Percentiles rank a stretch among this genome's conserved stretches.
Evolutionary conservation across 2,329 filamentous ascomycete genomes (phyloP).

Genomic region (Chaetomiaceae sp.): DNA sequence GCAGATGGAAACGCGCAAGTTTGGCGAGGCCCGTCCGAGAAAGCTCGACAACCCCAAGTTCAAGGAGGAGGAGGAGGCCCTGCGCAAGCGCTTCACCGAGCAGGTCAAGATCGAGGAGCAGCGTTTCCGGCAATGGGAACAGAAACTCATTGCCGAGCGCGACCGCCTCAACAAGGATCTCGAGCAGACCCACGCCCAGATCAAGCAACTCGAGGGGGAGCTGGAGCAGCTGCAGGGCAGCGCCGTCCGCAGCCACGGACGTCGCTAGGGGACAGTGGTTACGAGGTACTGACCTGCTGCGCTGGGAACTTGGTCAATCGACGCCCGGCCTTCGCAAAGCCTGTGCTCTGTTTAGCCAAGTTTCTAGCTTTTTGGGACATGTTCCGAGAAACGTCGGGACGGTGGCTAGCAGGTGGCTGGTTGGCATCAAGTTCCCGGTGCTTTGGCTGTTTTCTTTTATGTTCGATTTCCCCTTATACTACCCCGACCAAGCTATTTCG

Average conservation of each 20-base stretch:
- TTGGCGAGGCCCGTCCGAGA: constrained; percentile 91
- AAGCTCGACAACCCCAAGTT: constrained; percentile 99
- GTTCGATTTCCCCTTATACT: background rate
- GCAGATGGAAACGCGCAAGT: constrained; percentile 99
- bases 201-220: constrained; percentile 87
- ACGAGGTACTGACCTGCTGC: background rate
- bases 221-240: constrained; percentile 91
- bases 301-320: constrained; percentile 2
- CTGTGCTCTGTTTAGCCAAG: background rate
- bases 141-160: constrained; percentile 98
- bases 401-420: background rate
- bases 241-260: constrained; percentile 84
- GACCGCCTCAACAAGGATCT: constrained; percentile 99
- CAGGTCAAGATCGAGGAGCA: constrained; percentile 99
- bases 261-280: constrained; percentile 57
- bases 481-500: constrained; percentile 5
- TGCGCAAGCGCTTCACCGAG: constrained; percentile 98
- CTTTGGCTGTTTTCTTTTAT: constrained; percentile 23
- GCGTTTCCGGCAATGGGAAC: constrained; percentile 98
- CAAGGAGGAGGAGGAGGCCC: constrained; percentile 98
- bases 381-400: too few species aligned
- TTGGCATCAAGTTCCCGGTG: background rate
- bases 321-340: background rate
- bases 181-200: constrained; percentile 92
- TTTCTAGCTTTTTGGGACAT: background rate